Percentiles rank a stretch among this genome's conserved stretches.
These are phyloP conservation scores for Fraxinus angustifolia DNA, from an alignment of 305 asterid genomes.

Conservation along the genomic window DNA sequence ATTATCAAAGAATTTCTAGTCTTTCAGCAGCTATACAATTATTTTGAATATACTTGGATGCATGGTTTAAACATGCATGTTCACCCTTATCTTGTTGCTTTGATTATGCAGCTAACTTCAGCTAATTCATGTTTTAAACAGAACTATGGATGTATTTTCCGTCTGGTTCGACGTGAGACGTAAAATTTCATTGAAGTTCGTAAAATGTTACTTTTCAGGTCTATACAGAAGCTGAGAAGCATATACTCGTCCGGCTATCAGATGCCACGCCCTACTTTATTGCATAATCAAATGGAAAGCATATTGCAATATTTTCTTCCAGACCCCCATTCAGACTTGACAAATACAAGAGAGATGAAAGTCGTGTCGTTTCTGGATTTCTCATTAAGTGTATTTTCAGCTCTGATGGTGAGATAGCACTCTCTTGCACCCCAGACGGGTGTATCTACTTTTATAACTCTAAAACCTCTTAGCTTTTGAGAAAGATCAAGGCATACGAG, in stretches of 20 bases:
- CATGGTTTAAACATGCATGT: neutral
- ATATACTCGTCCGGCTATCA: constrained; percentile 69
- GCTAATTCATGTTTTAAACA: neutral
- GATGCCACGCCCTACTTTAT: constrained; percentile 70
- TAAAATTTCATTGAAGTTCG: neutral
- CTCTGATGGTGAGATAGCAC: constrained; percentile 51
- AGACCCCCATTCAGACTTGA: constrained; percentile 72
- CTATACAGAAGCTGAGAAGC: constrained; percentile 55
- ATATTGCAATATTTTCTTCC: constrained; percentile 71
- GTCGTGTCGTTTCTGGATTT: constrained; percentile 78
- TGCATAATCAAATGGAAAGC: constrained; percentile 90
- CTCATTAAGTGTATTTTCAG: constrained; percentile 86
- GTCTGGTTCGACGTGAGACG: neutral
- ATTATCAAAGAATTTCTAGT: too few relatives aligned
- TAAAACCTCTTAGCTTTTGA: constrained; percentile 50
- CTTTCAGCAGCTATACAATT: too few relatives aligned
- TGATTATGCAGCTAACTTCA: neutral
- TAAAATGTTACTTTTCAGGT: constrained; percentile 41
- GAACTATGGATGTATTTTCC: neutral
- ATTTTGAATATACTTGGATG: too few relatives aligned
- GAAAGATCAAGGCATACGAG: constrained; percentile 52
- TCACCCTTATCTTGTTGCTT: neutral
- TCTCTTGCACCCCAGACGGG: constrained; percentile 77
- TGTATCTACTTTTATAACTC: constrained; percentile 60
- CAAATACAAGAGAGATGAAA: constrained; percentile 66